phyloP scores from a whole-genome alignment of 179 eudicot species.

The Beta corolliflora region DNA sequence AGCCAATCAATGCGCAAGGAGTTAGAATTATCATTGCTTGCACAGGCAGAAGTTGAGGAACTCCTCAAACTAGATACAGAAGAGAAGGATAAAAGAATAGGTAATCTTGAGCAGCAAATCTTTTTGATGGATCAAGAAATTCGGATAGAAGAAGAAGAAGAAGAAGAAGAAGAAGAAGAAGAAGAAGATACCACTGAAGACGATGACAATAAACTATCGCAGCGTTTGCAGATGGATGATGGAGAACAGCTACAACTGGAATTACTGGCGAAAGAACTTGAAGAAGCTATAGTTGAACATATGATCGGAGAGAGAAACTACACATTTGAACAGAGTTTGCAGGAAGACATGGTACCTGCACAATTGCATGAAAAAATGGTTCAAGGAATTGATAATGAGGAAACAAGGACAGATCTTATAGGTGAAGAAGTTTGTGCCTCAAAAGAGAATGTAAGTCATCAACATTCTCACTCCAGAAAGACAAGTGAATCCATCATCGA shows the following conservation, averaged over 20 bases:
- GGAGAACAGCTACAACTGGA: conserved; percentile 40
- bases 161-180: no score
- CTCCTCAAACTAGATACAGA: conserved; percentile 40
- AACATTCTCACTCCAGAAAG: conserved; percentile 19
- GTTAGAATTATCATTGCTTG: conserved; percentile 39
- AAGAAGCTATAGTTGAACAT: conserved; percentile 61
- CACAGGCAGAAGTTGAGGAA: conserved; percentile 45
- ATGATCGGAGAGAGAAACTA: conserved; percentile 43
- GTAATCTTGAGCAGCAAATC: conserved; percentile 43
- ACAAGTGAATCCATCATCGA: conserved; percentile 21
- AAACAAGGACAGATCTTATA: neutral
- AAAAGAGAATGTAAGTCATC: conserved; percentile 31
- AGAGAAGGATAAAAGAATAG: conserved; percentile 38
- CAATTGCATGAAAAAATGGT: conserved; percentile 5
- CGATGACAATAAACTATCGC: conserved; percentile 20
- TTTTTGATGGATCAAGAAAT: conserved; percentile 34
- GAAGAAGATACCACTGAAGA: neutral
- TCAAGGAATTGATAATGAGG: neutral
- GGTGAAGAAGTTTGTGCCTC: conserved; percentile 20
- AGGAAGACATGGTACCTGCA: conserved; percentile 17
- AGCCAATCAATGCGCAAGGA: conserved; percentile 38
- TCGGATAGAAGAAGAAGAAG: conserved; percentile 24
- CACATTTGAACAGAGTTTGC: conserved; percentile 25
- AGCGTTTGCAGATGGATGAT: conserved; percentile 16
- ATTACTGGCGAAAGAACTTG: conserved; percentile 54